phyloP scores from a whole-genome alignment of 2,329 filamentous ascomycete genomes.

The Tolypocladium ophioglossoides region DNA sequence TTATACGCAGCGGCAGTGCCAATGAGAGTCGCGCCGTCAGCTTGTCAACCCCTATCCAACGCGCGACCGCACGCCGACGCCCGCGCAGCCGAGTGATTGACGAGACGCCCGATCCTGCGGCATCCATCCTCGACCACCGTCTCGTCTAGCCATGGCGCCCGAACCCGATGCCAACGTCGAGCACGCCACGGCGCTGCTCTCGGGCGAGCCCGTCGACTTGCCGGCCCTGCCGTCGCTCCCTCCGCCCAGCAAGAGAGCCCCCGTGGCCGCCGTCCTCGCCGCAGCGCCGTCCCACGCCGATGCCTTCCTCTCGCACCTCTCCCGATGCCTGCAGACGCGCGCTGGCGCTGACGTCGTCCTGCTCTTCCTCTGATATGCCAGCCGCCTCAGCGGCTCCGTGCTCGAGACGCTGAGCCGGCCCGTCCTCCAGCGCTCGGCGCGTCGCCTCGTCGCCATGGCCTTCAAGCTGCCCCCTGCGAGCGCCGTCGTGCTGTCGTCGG shows the following conservation, averaged over 20 bases:
- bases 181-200: constrained; percentile 6
- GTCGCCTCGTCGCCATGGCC: constrained; percentile 41
- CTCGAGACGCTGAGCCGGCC: constrained; percentile 44
- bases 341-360: constrained; percentile 60
- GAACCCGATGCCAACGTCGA: constrained; percentile 3
- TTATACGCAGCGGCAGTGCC: too few species aligned
- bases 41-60: too few species aligned
- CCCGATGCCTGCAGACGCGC: constrained; percentile 57
- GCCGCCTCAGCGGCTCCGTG: constrained; percentile 42
- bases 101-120: neutral
- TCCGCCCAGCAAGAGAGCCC: constrained; percentile 4
- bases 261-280: constrained; percentile 5
- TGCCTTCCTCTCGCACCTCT: constrained; percentile 43
- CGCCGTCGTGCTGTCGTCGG: constrained; percentile 32
- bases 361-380: constrained; percentile 57
- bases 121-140: too few species aligned
- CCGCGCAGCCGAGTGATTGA: neutral
- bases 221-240: constrained; percentile 3
- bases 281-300: constrained; percentile 26
- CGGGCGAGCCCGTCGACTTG: constrained; percentile 4
- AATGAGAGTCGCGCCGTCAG: too few species aligned
- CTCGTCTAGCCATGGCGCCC: neutral
- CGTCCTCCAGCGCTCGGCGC: constrained; percentile 42
- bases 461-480: constrained; percentile 39
- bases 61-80: too few species aligned